phyloP scores from a whole-genome alignment of 352 stramenopile genomes.

The Globisporangium heterothallicum region DNA sequence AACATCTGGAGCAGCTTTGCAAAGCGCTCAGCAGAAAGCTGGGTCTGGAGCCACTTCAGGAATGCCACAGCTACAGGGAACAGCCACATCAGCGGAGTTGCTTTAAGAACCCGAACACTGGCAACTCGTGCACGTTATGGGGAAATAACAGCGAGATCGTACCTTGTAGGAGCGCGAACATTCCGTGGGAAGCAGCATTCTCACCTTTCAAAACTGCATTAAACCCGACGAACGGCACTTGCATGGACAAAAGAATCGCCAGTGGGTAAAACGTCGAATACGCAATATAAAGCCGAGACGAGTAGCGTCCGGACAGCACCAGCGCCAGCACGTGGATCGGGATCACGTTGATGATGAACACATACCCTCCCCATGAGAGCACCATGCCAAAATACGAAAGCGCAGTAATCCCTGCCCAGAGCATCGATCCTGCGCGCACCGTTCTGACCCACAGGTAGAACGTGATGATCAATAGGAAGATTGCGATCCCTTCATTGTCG shows the following conservation, averaged over 20 bases:
- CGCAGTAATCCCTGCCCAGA: conserved; percentile 46
- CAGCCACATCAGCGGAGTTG: background rate
- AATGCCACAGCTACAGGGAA: conserved; percentile 40
- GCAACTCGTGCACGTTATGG: no score
- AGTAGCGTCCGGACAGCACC: conserved; percentile 88
- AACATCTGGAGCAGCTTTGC: conserved; percentile 35
- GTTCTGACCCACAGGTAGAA: conserved; percentile 96
- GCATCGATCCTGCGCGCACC: conserved; percentile 75
- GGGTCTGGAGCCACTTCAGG: conserved; percentile 40
- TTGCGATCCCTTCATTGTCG: conserved; percentile 98
- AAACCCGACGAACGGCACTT: conserved; percentile 98
- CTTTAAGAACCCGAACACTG: background rate
- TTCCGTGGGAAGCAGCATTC: conserved; percentile 65
- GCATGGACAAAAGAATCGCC: conserved; percentile 93
- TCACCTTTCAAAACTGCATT: conserved; percentile 90
- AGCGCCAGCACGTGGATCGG: conserved; percentile 92
- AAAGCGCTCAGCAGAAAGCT: conserved; percentile 46
- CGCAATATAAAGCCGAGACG: conserved; percentile 91
- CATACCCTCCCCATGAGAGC: conserved; percentile 96
- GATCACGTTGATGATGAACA: conserved; percentile 99
- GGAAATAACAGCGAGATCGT: conserved; percentile 7
- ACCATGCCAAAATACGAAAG: conserved; percentile 97
- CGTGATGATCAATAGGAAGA: conserved; percentile 95
- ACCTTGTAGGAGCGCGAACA: conserved; percentile 93
- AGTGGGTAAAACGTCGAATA: conserved; percentile 99